Conservation (phyloP, 2,329 filamentous ascomycete species). For the Cladorrhinum sp. region DNA sequence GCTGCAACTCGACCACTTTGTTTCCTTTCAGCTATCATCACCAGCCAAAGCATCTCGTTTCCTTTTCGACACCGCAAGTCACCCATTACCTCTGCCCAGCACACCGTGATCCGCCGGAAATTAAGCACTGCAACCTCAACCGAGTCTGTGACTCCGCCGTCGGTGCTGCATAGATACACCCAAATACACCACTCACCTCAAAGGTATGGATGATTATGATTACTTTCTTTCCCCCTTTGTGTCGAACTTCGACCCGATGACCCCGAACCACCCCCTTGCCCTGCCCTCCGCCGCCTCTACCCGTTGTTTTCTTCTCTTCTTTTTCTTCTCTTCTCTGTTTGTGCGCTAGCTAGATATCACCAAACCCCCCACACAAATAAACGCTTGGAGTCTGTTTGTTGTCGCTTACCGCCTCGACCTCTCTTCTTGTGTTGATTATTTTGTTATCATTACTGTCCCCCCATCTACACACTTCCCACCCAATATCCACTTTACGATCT, state of each 20-base stretch:
- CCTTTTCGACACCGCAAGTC: slow-evolving; percentile 3
- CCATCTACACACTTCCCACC: slow-evolving; percentile 7
- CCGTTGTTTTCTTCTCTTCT: slow-evolving; percentile 4
- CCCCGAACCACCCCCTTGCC: too few relatives aligned
- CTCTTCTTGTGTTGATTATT: neutral
- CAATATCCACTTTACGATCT: neutral
- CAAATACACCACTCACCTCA: neutral
- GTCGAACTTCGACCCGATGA: too few relatives aligned
- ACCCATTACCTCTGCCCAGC: slow-evolving; percentile 6
- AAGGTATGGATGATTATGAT: too few relatives aligned
- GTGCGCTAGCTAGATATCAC: neutral
- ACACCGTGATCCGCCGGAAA: slow-evolving; percentile 16
- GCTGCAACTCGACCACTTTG: neutral
- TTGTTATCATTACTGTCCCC: slow-evolving; percentile 8
- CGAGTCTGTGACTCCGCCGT: slow-evolving; percentile 1
- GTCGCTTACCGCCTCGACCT: slow-evolving; percentile 20
- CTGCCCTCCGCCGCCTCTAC: too few relatives aligned
- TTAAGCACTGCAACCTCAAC: slow-evolving; percentile 25
- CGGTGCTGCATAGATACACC: slow-evolving; percentile 6
- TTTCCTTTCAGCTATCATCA: slow-evolving; percentile 7
- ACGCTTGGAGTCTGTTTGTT: neutral
- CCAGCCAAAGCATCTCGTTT: slow-evolving; percentile 11
- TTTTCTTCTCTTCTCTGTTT: neutral
- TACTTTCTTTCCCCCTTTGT: too few relatives aligned
- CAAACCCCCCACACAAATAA: neutral